Evolutionary conservation across 2,329 filamentous ascomycete species (phyloP).

Genomic region (Nannizziopsis barbatae): DNA sequence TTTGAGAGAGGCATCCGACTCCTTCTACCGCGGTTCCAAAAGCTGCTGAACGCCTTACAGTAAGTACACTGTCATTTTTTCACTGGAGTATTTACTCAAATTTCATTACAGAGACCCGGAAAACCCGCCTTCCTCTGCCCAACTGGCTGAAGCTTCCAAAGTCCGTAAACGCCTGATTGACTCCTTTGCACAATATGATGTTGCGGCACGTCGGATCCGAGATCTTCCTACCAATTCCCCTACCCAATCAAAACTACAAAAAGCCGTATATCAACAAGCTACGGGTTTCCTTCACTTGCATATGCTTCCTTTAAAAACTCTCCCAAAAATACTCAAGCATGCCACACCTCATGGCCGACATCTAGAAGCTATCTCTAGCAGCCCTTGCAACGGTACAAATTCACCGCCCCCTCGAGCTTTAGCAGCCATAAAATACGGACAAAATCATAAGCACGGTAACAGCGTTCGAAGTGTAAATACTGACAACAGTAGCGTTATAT

Average conservation of each 20-base stretch:
- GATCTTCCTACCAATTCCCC: slow-evolving; percentile 63
- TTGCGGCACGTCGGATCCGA: slow-evolving; percentile 67
- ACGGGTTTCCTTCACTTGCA: slow-evolving; percentile 76
- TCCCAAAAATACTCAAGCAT: slow-evolving; percentile 57
- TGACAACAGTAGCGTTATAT: slow-evolving; percentile 47
- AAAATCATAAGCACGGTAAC: slow-evolving; percentile 31
- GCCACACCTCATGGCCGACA: slow-evolving; percentile 42
- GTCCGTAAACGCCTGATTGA: slow-evolving; percentile 83
- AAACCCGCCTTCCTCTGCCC: slow-evolving; percentile 52
- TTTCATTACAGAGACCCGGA: slow-evolving; percentile 44
- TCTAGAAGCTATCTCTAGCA: slow-evolving; percentile 20
- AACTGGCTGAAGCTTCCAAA: slow-evolving; percentile 76
- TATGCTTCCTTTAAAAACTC: slow-evolving; percentile 73
- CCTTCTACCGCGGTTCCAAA: slow-evolving; percentile 74
- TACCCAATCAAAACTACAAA: slow-evolving; percentile 64
- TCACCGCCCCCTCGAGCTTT: slow-evolving; percentile 35
- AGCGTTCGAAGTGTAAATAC: slow-evolving; percentile 44
- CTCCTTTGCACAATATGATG: slow-evolving; percentile 77
- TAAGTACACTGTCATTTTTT: slow-evolving; percentile 21
- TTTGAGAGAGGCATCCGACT: slow-evolving; percentile 79
- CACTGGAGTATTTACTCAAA: background rate
- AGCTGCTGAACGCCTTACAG: slow-evolving; percentile 61
- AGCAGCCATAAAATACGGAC: slow-evolving; percentile 48
- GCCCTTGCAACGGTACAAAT: slow-evolving; percentile 19
- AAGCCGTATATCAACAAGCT: slow-evolving; percentile 69